Conservation (phyloP, 371 early-diverging fungal genomes). For the Smittium mucronatum region DNA sequence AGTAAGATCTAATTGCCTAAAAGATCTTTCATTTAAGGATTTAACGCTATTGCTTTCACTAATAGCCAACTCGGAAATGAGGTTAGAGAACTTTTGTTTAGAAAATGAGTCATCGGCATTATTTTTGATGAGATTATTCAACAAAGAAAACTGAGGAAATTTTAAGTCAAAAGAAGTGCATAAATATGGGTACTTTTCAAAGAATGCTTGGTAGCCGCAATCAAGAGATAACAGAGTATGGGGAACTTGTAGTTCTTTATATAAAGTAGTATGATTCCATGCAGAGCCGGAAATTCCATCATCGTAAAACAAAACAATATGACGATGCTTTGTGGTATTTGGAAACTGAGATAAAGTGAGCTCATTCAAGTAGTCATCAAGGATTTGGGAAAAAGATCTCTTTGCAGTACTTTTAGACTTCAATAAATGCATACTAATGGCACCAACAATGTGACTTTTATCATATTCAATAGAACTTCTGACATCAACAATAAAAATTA, state of each 20-base stretch:
- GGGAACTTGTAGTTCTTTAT: background rate
- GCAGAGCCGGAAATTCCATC: background rate
- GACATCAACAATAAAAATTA: conserved; percentile 5
- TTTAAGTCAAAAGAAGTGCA: background rate
- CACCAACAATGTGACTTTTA: background rate
- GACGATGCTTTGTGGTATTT: background rate
- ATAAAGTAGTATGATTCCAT: conserved; percentile 1
- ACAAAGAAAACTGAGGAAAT: background rate
- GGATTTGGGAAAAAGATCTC: background rate
- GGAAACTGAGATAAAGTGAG: background rate
- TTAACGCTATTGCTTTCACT: too few relatives aligned
- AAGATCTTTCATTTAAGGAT: too few relatives aligned
- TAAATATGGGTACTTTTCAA: background rate
- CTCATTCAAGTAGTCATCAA: background rate
- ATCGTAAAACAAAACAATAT: background rate
- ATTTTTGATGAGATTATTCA: background rate
- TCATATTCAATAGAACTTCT: background rate
- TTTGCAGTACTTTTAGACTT: background rate
- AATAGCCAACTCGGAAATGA: too few relatives aligned
- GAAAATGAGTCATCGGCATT: background rate
- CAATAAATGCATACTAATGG: background rate
- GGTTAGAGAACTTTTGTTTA: too few relatives aligned
- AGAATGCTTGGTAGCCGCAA: background rate
- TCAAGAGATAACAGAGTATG: conserved; percentile 3
- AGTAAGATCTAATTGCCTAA: too few relatives aligned